phyloP scores from a whole-genome alignment of 371 early-diverging fungal genomes.

The Coemansia sp. region DNA sequence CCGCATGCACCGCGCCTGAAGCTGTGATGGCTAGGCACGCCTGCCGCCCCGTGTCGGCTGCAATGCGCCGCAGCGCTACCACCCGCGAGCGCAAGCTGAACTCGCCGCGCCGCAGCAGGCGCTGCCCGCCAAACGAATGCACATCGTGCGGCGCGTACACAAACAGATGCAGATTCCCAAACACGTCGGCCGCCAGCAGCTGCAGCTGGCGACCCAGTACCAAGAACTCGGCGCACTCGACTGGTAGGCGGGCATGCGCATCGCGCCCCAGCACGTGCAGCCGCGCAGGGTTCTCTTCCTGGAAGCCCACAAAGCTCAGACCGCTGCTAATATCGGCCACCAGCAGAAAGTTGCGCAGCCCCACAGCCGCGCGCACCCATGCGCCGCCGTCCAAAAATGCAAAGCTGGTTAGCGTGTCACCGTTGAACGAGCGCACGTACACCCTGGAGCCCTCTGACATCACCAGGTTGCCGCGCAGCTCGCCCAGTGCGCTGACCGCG shows the following conservation, averaged over 20 bases:
- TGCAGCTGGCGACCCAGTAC: conserved; percentile 73
- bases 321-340: conserved; percentile 93
- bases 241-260: conserved; percentile 64
- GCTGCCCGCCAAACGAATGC: conserved; percentile 86
- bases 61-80: conserved; percentile 60
- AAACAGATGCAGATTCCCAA: conserved; percentile 79
- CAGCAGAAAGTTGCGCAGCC: conserved; percentile 89
- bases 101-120: conserved; percentile 87
- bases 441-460: conserved; percentile 92
- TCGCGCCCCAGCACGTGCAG: conserved; percentile 83
- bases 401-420: conserved; percentile 87
- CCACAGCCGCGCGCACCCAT: conserved; percentile 79
- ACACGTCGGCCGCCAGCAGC: conserved; percentile 80
- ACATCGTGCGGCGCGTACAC: conserved; percentile 86
- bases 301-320: conserved; percentile 93
- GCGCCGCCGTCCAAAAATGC: conserved; percentile 96
- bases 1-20: conserved; percentile 37
- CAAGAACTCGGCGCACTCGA: conserved; percentile 72
- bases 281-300: conserved; percentile 89
- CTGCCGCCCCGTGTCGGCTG: conserved; percentile 13
- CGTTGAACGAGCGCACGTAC: conserved; percentile 88
- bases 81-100: conserved; percentile 79
- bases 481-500: conserved; percentile 89
- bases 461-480: conserved; percentile 83
- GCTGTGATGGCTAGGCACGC: conserved; percentile 27